phyloP scores from a whole-genome alignment of 2,329 filamentous ascomycete genomes.

The Fusarium sp. region DNA sequence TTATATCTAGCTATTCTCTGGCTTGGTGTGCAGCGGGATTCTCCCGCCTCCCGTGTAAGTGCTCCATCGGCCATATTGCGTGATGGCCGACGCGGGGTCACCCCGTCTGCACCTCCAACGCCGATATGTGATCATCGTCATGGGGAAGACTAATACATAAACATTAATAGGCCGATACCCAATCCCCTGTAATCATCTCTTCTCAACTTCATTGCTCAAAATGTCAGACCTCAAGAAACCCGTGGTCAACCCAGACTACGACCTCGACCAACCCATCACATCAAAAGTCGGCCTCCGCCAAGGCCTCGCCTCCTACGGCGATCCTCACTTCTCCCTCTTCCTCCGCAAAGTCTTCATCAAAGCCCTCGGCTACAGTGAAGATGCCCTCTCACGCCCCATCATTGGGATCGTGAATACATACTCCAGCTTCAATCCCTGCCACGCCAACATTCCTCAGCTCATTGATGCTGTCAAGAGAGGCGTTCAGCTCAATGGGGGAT shows the following conservation, averaged over 20 bases:
- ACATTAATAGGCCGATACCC: slow-evolving; percentile 29
- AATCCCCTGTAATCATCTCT: neutral
- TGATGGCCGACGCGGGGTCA: slow-evolving; percentile 32
- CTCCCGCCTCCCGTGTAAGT: neutral
- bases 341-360: slow-evolving; percentile 82
- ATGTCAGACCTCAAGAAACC: slow-evolving; percentile 23
- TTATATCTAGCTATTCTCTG: neutral
- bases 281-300: slow-evolving; percentile 65
- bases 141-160: slow-evolving; percentile 33
- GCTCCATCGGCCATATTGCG: slow-evolving; percentile 30
- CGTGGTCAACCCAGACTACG: slow-evolving; percentile 63
- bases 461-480: slow-evolving; percentile 76
- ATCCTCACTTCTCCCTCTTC: slow-evolving; percentile 79
- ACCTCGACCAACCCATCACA: slow-evolving; percentile 64
- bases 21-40: neutral
- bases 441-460: slow-evolving; percentile 76
- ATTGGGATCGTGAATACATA: slow-evolving; percentile 80
- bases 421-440: slow-evolving; percentile 78
- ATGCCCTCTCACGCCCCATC: slow-evolving; percentile 74
- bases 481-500: slow-evolving; percentile 71
- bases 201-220: neutral
- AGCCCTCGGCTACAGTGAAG: slow-evolving; percentile 76
- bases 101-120: slow-evolving; percentile 20
- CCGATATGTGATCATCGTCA: slow-evolving; percentile 19
- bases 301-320: slow-evolving; percentile 74